These are phyloP conservation scores for Barnettozyma siamensis DNA, from an alignment of 805 yeast genomes.

Conservation along the genomic window DNA sequence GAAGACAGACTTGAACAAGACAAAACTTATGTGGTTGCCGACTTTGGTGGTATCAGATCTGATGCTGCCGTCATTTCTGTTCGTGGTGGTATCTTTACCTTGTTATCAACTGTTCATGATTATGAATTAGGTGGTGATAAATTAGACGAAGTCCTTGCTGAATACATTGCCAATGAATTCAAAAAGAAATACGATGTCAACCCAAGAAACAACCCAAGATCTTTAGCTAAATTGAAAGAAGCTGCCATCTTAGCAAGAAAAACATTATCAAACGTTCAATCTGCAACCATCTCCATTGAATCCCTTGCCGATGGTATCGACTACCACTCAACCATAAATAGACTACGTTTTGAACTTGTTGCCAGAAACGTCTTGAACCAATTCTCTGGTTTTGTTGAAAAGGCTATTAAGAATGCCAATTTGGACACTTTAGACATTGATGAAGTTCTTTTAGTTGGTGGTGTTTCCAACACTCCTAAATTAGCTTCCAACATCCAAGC, in stretches of 20 bases:
- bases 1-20: conserved; percentile 42
- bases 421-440: conserved; percentile 81
- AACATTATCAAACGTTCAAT: conserved; percentile 83
- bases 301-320: conserved; percentile 92
- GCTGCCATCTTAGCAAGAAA: conserved; percentile 83
- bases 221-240: conserved; percentile 80
- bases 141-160: conserved; percentile 74
- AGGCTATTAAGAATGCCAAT: conserved; percentile 73
- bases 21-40: conserved; percentile 85
- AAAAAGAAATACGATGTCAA: conserved; percentile 79
- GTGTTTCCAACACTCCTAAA: conserved; percentile 89
- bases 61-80: conserved; percentile 92
- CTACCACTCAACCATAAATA: conserved; percentile 87
- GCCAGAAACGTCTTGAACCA: conserved; percentile 72
- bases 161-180: conserved; percentile 88
- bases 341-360: conserved; percentile 87
- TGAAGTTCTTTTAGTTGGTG: conserved; percentile 90
- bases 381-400: conserved; percentile 71
- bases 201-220: conserved; percentile 76
- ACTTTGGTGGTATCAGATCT: conserved; percentile 92
- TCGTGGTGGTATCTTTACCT: conserved; percentile 90
- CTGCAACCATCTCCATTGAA: conserved; percentile 90
- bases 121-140: conserved; percentile 80
- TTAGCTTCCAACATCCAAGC: conserved; percentile 67
- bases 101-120: conserved; percentile 81